phyloP scores from a whole-genome alignment of 306 rosid species.

The Begonia peltatifolia region DNA sequence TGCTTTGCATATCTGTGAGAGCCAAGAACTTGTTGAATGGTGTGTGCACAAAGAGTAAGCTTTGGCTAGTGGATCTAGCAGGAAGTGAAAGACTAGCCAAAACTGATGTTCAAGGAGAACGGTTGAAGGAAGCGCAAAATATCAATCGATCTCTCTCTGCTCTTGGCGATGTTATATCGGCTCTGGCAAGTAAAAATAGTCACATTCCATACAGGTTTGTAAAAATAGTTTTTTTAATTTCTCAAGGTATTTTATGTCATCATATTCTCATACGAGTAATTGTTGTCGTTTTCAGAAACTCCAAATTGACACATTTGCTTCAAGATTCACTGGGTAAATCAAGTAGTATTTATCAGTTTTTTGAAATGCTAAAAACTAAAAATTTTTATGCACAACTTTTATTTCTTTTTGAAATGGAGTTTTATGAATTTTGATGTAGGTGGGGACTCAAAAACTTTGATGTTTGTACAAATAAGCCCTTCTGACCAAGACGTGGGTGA shows the following conservation, averaged over 20 bases:
- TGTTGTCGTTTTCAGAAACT: slow-evolving; percentile 44
- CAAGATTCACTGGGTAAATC: slow-evolving; percentile 79
- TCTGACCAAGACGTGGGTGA: slow-evolving; percentile 74
- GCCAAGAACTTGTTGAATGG: slow-evolving; percentile 67
- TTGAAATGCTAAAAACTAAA: no score
- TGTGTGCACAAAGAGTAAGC: slow-evolving; percentile 77
- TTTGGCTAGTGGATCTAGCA: slow-evolving; percentile 88
- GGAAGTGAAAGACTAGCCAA: slow-evolving; percentile 91
- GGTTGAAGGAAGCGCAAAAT: slow-evolving; percentile 82
- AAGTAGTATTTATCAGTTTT: neutral
- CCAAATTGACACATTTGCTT: slow-evolving; percentile 83
- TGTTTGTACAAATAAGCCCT: slow-evolving; percentile 90
- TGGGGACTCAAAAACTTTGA: slow-evolving; percentile 76
- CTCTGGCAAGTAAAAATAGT: slow-evolving; percentile 72
- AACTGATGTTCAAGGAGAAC: slow-evolving; percentile 73
- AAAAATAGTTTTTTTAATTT: neutral
- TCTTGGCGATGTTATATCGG: slow-evolving; percentile 74
- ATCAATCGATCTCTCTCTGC: slow-evolving; percentile 86
- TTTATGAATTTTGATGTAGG: slow-evolving; percentile 29
- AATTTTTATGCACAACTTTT: slow-evolving; percentile 5
- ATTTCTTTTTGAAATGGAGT: neutral
- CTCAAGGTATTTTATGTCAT: neutral
- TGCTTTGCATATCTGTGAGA: slow-evolving; percentile 64
- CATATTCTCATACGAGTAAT: neutral
- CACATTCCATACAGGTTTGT: slow-evolving; percentile 78